A percentile compares a stretch with the other conserved stretches of the same genome.
Conservation (phyloP, 2,329 filamentous ascomycete species). For the Pseudocercospora pini-densiflorae region DNA sequence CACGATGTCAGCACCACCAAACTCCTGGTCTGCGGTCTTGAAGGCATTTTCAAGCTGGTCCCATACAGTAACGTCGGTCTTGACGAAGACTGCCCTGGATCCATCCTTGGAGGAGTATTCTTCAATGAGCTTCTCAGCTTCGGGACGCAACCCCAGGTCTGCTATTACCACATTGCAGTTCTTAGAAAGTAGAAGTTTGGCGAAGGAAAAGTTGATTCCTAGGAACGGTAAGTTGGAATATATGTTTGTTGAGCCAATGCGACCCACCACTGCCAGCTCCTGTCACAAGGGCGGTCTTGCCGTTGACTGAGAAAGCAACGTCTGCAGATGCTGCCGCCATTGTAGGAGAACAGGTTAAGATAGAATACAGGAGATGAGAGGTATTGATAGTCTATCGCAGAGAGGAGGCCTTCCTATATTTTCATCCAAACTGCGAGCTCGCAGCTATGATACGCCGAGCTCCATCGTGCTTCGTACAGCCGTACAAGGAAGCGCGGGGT, state of each 20-base stretch:
- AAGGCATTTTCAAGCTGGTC: slow-evolving; percentile 55
- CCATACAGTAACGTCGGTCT: slow-evolving; percentile 57
- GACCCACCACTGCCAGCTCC: slow-evolving; percentile 50
- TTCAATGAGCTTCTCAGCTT: slow-evolving; percentile 50
- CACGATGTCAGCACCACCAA: slow-evolving; percentile 53
- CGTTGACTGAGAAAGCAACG: slow-evolving; percentile 45
- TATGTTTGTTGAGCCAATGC: background rate
- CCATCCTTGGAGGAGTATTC: slow-evolving; percentile 37
- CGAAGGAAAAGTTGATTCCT: slow-evolving; percentile 56
- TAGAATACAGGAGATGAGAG: background rate
- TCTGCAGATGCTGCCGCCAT: slow-evolving; percentile 32
- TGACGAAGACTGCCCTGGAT: slow-evolving; percentile 48
- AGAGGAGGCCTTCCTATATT: background rate
- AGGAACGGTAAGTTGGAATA: background rate
- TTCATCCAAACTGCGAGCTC: background rate
- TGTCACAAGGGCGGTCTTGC: slow-evolving; percentile 55
- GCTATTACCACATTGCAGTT: slow-evolving; percentile 56
- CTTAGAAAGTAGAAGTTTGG: slow-evolving; percentile 48
- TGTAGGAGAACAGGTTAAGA: background rate
- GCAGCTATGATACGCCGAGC: background rate
- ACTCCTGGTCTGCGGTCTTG: slow-evolving; percentile 52
- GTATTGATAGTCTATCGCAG: background rate
- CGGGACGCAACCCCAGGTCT: slow-evolving; percentile 52
- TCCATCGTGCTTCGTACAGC: background rate
- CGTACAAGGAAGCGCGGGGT: background rate